Evolutionary conservation across 1,284 basidiomycete genomes (phyloP).

Genomic region (Sanguinoderma infundibulare): DNA sequence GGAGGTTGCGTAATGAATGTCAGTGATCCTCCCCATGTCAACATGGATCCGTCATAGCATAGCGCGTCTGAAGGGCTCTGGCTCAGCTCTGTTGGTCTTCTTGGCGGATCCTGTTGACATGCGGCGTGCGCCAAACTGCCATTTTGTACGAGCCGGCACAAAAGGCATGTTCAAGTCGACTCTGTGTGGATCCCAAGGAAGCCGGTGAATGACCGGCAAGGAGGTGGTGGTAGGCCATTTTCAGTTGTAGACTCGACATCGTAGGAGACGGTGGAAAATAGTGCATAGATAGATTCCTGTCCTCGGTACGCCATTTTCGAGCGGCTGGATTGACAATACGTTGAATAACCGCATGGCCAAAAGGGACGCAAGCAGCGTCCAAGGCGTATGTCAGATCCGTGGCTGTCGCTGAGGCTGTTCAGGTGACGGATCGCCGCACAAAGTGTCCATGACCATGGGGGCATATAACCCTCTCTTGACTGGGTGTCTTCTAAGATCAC

Average conservation of each 20-base stretch:
- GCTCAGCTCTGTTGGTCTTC: background rate
- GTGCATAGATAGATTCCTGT: background rate
- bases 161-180: background rate
- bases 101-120: background rate
- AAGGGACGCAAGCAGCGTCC: background rate
- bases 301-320: background rate
- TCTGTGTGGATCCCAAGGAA: background rate
- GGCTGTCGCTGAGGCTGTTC: background rate
- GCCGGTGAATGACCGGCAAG: background rate
- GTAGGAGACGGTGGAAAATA: background rate
- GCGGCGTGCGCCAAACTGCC: slow-evolving; percentile 1
- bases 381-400: background rate
- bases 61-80: background rate
- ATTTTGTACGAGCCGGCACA: background rate
- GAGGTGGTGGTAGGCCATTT: background rate
- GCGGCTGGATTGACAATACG: background rate
- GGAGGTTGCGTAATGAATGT: background rate
- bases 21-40: background rate
- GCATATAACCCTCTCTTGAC: no score
- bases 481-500: background rate
- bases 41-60: background rate
- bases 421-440: background rate
- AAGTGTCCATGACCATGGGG: no score
- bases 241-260: background rate
- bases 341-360: background rate